Base-by-base conservation (phyloP, 345 rosid genomes). In the Cardamine chenopodiifolia region DNA sequence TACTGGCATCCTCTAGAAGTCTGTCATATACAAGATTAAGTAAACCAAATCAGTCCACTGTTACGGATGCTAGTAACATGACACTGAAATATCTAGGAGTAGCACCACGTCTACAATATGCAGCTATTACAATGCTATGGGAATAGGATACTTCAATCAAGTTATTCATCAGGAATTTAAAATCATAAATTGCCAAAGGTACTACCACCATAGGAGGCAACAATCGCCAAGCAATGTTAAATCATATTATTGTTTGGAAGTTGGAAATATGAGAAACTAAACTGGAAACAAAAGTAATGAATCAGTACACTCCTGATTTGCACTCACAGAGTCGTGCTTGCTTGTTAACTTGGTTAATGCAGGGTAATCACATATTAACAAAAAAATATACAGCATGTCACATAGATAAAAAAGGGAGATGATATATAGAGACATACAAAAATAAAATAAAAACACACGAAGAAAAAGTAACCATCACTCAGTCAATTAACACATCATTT, bases 1-100 rank as follows among this genome's bases (percentile, higher is more conserved):
- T 81, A 80, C 79, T 87, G 69, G 97, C 90, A 81, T 88, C 95
- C 76, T 85, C 86, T 86, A 91, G 42, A 74, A 94, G 85, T 79
- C 98, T 94, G 89, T 71, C 78, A 70, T 42, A 73, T 61, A 25
- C 39, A 66, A 67, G 49, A 72, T 56, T 63, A 26, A 47, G 67
- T 61, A 32, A 62, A 32, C 13, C 25, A 69, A 66, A 69, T 62
- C n/a, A 34, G 25, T 34, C 62, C 81, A 64, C 47, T 17, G 20
- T 40, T 45, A 39, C 49, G 39, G 52, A 68, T 49, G 22, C 54
- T 29, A 69, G 10, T 32, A 63, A 6, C 45, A 55, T 50, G 62
- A 26, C 44, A 78, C 15, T 60, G 34, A 59, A 49, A 37, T 48
- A 47, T 74, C 19, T 48, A 74, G 28, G 32, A 48, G 72, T 66